A percentile compares a stretch with the other conserved stretches of the same genome.
Conservation (phyloP, 2,329 filamentous ascomycete species). For the Aspergillus flavus region DNA sequence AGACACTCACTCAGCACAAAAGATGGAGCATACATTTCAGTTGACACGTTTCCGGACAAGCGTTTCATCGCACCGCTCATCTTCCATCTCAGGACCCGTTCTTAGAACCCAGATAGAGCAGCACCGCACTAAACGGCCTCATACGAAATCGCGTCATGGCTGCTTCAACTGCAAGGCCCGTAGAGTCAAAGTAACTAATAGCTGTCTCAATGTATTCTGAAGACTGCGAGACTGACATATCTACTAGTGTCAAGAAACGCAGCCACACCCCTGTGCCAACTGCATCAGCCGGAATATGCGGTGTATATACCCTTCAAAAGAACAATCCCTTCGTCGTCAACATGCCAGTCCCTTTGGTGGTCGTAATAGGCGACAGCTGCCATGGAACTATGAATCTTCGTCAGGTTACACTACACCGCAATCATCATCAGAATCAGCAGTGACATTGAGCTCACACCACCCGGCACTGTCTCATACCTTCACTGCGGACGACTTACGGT, state of each 20-base stretch:
- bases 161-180: constrained; percentile 45
- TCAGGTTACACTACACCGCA: neutral
- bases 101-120: neutral
- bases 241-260: constrained; percentile 40
- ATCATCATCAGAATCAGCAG: constrained; percentile 14
- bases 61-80: neutral
- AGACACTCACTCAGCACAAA: neutral
- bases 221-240: neutral
- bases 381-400: constrained; percentile 6
- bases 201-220: neutral
- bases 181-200: constrained; percentile 50
- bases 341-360: neutral
- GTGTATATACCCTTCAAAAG: constrained; percentile 37
- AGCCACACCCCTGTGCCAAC: constrained; percentile 38
- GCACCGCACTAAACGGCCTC: constrained; percentile 21
- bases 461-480: constrained; percentile 29
- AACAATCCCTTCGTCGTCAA: neutral
- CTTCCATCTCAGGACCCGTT: neutral
- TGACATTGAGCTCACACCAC: constrained; percentile 3
- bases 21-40: neutral
- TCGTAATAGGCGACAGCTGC: constrained; percentile 5
- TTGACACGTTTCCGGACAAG: neutral
- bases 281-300: constrained; percentile 36
- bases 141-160: constrained; percentile 46
- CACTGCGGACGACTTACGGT: constrained; percentile 50